Percentiles rank a stretch among this genome's conserved stretches.
phyloP scores from a whole-genome alignment of 768 basidiomycete species.

The Porphyrellus cyaneotinctus region DNA sequence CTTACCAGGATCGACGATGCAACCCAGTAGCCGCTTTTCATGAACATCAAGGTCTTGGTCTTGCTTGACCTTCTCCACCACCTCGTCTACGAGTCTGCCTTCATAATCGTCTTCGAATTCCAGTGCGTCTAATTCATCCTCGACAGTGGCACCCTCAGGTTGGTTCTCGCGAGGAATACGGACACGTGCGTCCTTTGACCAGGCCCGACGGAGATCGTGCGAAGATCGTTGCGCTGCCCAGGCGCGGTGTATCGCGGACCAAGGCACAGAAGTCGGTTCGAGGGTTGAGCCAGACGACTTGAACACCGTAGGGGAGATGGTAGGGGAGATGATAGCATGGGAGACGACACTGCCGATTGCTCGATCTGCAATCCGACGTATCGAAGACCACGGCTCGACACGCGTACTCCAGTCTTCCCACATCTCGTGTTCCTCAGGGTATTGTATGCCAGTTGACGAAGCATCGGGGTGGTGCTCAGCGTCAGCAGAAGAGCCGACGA shows the following conservation, averaged over 20 bases:
- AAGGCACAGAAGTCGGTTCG: constrained; percentile 58
- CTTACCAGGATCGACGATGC: constrained; percentile 81
- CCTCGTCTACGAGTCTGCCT: constrained; percentile 46
- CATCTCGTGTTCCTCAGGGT: constrained; percentile 33
- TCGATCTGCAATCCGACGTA: constrained; percentile 71
- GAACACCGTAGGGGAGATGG: constrained; percentile 17
- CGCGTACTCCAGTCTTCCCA: constrained; percentile 66
- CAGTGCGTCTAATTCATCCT: constrained; percentile 27
- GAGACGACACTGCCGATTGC: constrained; percentile 64
- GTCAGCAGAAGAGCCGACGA: constrained; percentile 16
- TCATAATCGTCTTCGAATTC: constrained; percentile 35
- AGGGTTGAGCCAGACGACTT: constrained; percentile 13
- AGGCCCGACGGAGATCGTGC: constrained; percentile 50
- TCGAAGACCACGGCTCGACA: constrained; percentile 65
- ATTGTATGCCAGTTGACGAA: constrained; percentile 1
- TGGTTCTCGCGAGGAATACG: constrained; percentile 35
- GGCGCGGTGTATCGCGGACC: constrained; percentile 61
- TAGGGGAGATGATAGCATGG: constrained; percentile 15
- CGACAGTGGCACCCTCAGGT: constrained; percentile 28
- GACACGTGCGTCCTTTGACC: constrained; percentile 51
- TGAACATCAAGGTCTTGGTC: constrained; percentile 75
- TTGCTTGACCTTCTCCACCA: constrained; percentile 72
- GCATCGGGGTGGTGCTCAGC: constrained; percentile 4
- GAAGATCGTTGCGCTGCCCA: constrained; percentile 57
- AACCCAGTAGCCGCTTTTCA: constrained; percentile 74